phyloP scores from a whole-genome alignment of 2,329 filamentous ascomycete species.

The Fusarium drepaniforme region DNA sequence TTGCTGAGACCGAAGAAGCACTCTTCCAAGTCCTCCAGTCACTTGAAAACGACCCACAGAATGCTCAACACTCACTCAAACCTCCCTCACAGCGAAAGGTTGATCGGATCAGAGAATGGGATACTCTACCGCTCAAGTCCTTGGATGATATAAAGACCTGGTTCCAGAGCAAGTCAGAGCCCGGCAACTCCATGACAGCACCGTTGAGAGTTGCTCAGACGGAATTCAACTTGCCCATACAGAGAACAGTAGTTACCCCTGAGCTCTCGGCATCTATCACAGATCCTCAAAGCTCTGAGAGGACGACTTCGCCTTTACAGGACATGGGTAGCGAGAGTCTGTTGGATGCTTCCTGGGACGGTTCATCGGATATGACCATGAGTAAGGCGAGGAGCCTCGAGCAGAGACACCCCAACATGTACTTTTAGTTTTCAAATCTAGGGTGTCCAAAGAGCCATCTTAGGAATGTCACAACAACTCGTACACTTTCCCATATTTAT shows the following conservation, averaged over 20 bases:
- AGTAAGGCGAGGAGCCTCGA: slow-evolving; percentile 36
- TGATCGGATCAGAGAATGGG: slow-evolving; percentile 46
- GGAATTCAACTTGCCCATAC: background rate
- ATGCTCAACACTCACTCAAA: slow-evolving; percentile 6
- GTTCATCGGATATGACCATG: background rate
- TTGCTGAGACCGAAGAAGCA: slow-evolving; percentile 49
- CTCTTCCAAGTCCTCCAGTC: slow-evolving; percentile 41
- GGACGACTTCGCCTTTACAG: background rate
- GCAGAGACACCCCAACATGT: slow-evolving; percentile 31
- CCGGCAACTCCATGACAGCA: background rate
- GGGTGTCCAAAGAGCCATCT: background rate
- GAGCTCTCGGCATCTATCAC: background rate
- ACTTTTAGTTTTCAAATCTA: slow-evolving; percentile 27
- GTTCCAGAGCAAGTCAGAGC: slow-evolving; percentile 25
- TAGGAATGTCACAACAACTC: background rate
- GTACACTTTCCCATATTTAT: background rate
- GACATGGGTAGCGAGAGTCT: background rate
- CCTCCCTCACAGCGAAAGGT: slow-evolving; percentile 39
- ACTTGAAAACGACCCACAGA: background rate
- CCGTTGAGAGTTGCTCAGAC: background rate
- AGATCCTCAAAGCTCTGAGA: background rate
- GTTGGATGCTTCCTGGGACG: slow-evolving; percentile 18
- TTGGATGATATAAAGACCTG: slow-evolving; percentile 36
- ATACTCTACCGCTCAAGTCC: slow-evolving; percentile 37
- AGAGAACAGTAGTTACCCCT: background rate